Evolutionary conservation across 2,329 filamentous ascomycete species (phyloP).

Genomic region (Rhinocladiella similis): DNA sequence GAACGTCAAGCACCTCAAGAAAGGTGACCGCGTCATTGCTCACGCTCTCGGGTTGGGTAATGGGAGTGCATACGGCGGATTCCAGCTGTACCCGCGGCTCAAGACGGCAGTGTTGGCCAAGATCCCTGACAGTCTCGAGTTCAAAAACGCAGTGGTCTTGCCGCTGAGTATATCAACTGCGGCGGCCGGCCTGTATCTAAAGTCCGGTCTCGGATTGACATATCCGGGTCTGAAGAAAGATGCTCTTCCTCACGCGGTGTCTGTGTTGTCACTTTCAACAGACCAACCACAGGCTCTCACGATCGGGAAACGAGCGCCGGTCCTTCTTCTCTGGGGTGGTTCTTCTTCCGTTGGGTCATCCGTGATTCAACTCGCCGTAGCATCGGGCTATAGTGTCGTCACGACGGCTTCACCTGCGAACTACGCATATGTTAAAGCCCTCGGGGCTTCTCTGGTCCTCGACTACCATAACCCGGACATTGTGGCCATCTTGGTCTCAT

Average conservation of each 20-base stretch:
- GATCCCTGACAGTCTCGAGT: slow-evolving; percentile 32
- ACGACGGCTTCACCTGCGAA: slow-evolving; percentile 43
- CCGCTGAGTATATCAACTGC: slow-evolving; percentile 36
- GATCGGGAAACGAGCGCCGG: background rate
- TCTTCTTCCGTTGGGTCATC: slow-evolving; percentile 48
- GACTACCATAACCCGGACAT: slow-evolving; percentile 41
- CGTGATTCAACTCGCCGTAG: slow-evolving; percentile 45
- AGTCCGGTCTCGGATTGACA: slow-evolving; percentile 28
- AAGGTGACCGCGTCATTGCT: slow-evolving; percentile 33
- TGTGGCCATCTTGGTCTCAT: slow-evolving; percentile 17
- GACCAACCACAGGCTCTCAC: too few relatives aligned
- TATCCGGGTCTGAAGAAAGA: slow-evolving; percentile 1
- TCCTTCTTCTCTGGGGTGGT: slow-evolving; percentile 53
- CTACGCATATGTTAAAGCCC: slow-evolving; percentile 42
- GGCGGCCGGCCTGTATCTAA: slow-evolving; percentile 32
- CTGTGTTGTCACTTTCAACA: background rate
- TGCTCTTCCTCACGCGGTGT: background rate
- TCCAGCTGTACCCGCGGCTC: slow-evolving; percentile 35
- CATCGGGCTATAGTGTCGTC: slow-evolving; percentile 42
- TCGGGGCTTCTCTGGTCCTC: slow-evolving; percentile 46
- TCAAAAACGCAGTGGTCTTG: slow-evolving; percentile 33
- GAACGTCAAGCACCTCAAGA: slow-evolving; percentile 13
- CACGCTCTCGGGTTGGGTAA: slow-evolving; percentile 18
- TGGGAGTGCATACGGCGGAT: slow-evolving; percentile 28
- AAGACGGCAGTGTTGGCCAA: slow-evolving; percentile 21